Base-by-base conservation (phyloP, 192 early-diverging fungal genomes). In the Geranomyces variabilis region DNA sequence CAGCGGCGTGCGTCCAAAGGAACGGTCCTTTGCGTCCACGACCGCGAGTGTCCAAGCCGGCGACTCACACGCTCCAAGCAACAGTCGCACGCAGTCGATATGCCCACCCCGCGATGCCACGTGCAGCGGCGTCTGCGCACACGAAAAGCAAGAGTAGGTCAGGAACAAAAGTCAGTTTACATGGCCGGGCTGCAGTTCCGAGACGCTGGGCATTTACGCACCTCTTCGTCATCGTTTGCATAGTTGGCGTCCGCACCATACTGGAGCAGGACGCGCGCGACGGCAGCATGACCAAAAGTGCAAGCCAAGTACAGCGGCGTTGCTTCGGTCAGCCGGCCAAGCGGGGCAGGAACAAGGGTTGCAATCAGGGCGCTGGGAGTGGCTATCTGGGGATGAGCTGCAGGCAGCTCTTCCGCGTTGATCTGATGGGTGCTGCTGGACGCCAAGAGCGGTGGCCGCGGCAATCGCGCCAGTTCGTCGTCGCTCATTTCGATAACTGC, bases 1-100 rank as follows among this genome's bases (percentile, higher is more conserved):
- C 34, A 91, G 53, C 21, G 90, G 82, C 0, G 90, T 89, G 78
- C 83, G 80, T n/a, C 86, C 87, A 75, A 86, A 84, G 17, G 81
- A 63, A 7, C 73, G 80, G 29, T 91, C 90, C 5, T 80, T 66
- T 15, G 81, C 67, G 30, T 88, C 81, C 1, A 84, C 33, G 55
- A 81, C 72, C 2, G 81, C 84, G 33, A 67, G 53, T 19, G 51
- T 77, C 73, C 73, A 67, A 8, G 26, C 30, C 21, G 28, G 64
- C 4, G 51, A 26, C 24, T 29, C 81, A 47, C 14, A n/a, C 43
- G 9, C 61, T 33, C 73, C 77, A 28, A 90, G 67, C 28, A 91
- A 63, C 12, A 85, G 51, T 45, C 60, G 62, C 9, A 87, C 79
- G 63, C 87, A 87, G 15, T 81, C 84, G 19, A 76, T 49, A 58